Conservation (phyloP, 1,284 basidiomycete genomes). For the Leccinum pseudoinsigne region DNA sequence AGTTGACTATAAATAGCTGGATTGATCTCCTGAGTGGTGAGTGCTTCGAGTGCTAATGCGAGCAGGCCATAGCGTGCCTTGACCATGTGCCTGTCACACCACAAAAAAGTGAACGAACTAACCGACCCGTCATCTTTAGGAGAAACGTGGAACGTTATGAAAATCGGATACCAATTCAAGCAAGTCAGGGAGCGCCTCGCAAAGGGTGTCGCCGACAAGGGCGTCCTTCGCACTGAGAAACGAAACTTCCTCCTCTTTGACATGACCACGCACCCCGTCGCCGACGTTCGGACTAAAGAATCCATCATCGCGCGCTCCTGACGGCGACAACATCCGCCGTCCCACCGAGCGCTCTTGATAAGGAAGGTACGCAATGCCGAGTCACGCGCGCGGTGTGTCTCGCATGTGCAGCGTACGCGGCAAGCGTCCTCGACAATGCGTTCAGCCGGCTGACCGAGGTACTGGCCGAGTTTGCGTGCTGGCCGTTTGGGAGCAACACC, state of each 20-base stretch:
- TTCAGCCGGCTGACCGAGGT: constrained; percentile 87
- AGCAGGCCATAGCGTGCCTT: constrained; percentile 1
- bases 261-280: constrained; percentile 96
- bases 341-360: constrained; percentile 60
- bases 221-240: constrained; percentile 95
- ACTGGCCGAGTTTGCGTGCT: constrained; percentile 83
- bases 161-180: constrained; percentile 97
- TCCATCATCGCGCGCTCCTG: constrained; percentile 75
- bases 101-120: not conserved
- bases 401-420: constrained; percentile 88
- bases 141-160: constrained; percentile 99
- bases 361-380: constrained; percentile 78
- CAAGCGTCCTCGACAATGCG: constrained; percentile 93
- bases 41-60: constrained; percentile 8
- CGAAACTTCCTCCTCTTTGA: constrained; percentile 97
- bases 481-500: constrained; percentile 76
- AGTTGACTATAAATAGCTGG: constrained; percentile 90
- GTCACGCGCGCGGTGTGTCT: constrained; percentile 29
- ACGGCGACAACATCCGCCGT: constrained; percentile 70
- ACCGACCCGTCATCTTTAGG: constrained; percentile 47
- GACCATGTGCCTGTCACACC: not conserved
- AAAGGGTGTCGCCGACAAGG: constrained; percentile 98
- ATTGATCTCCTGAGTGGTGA: constrained; percentile 90
- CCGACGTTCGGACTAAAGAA: constrained; percentile 89
- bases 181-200: constrained; percentile 95